These are phyloP conservation scores for Tricladium varicosporioides DNA, from an alignment of 2,329 filamentous ascomycete genomes.

Conservation along the genomic window DNA sequence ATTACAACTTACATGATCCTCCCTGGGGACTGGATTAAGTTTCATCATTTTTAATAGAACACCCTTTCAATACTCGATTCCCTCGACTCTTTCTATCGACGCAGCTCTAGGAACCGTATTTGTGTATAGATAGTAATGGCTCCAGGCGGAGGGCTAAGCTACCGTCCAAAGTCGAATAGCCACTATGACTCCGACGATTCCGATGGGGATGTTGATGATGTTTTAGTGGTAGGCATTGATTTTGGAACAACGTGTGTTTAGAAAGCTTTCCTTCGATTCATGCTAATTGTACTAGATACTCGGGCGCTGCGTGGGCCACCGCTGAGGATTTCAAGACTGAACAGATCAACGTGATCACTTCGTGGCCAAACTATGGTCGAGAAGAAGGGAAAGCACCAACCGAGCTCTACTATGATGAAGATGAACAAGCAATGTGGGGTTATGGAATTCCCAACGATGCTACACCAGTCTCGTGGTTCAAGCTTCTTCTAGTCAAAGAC, in stretches of 20 bases:
- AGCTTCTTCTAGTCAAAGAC: conserved; percentile 5
- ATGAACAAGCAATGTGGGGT: conserved; percentile 3
- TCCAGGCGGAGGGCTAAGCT: neutral
- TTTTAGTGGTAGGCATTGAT: neutral
- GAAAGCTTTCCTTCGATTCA: neutral
- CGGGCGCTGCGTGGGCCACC: conserved; percentile 4
- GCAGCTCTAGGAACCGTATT: too few relatives aligned
- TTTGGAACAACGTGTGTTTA: neutral
- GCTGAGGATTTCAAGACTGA: neutral
- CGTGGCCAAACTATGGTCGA: neutral
- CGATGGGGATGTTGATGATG: neutral
- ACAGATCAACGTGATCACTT: neutral
- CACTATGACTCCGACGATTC: neutral
- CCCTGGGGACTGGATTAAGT: too few relatives aligned
- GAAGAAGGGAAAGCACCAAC: conserved; percentile 2
- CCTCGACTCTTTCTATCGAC: too few relatives aligned
- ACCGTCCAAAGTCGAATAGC: neutral
- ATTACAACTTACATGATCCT: too few relatives aligned
- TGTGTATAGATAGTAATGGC: neutral
- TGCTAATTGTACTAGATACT: neutral
- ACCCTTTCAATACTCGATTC: too few relatives aligned
- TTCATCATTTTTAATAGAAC: too few relatives aligned
- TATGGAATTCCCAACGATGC: conserved; percentile 3
- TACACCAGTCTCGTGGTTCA: conserved; percentile 2
- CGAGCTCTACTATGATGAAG: neutral